Base-by-base conservation (phyloP, 345 rosid species). In the Bruguiera sexangula region DNA sequence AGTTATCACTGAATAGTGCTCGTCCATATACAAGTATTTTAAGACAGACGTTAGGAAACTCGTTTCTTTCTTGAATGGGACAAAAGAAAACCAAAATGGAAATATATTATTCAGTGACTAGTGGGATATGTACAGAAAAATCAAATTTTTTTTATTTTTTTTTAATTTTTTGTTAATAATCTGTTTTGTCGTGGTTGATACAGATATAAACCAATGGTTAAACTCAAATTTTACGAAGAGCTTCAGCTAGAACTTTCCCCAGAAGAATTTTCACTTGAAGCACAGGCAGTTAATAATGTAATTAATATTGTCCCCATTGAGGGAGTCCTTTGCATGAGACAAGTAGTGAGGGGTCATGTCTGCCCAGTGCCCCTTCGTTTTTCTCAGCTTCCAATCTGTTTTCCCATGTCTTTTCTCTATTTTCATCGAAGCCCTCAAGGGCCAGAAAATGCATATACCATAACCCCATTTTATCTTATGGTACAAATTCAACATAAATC, bases 231-330 rank as follows among this genome's bases (percentile, higher is more conserved):
- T 15, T 15, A 13, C 50, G 3, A 43, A 43, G 4, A 13, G 16
- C 19, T 43, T 43, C 50, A 13, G 50, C 18, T 43, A 43, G 18
- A 55, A 53, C 24, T 22, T 21, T 55, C 29, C 60, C 10, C 6
- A 3, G 3, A 55, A 9, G 30, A 55, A 43, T 11, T 43, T 22
- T 15, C 30, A 55, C 10, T 9, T 0, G 29, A 21, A 55, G 60
- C 24, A 55, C 15, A 13, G 16, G 11, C 29, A 55, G 29, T 21
- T 21, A 6, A 13, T 10, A 10, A 55, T 21, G 29, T 9, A 24
- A 46, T 29, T 31, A 34, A 48, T n/a, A 60, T 26, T 78, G 75
- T 78, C 78, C 62, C 55, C 57, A 32, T 65, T 58, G 60, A 24
- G 30, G 60, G 68, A 16, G 71, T 54, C 63, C 43, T 53, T 37